These are phyloP conservation scores for Colletotrichum sp. DNA, from an alignment of 2,329 filamentous ascomycete genomes.

Conservation along the genomic window DNA sequence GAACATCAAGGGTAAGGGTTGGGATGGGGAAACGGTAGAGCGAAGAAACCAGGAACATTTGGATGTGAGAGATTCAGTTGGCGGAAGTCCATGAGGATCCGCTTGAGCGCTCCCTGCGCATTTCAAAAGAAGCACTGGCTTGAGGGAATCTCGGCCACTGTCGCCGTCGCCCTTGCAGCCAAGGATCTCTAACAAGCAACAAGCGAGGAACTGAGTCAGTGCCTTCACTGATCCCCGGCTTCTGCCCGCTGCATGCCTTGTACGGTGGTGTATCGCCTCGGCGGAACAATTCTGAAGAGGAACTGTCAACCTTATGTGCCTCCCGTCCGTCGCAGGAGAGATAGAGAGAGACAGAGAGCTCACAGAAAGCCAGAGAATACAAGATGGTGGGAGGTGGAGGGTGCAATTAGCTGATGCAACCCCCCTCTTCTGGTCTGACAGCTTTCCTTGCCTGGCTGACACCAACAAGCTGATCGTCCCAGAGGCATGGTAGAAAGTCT, in stretches of 20 bases:
- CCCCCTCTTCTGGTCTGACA: not conserved
- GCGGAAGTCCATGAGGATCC: not conserved
- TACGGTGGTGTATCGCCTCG: not conserved
- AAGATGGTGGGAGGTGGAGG: not conserved
- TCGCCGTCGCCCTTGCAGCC: not conserved
- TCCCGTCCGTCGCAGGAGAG: not conserved
- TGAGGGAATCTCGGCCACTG: not conserved
- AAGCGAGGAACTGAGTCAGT: not conserved
- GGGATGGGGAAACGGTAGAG: not conserved
- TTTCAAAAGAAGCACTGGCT: not conserved
- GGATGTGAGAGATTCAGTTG: conserved; percentile 4
- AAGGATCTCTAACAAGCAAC: not conserved
- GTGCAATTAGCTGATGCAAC: conserved; percentile 2
- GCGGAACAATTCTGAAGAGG: not conserved
- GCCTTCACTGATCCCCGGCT: not conserved
- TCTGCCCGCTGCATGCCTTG: not conserved
- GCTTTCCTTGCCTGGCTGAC: not conserved
- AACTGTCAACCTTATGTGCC: not conserved
- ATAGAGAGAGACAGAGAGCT: not conserved
- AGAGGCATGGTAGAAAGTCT: conserved; percentile 10
- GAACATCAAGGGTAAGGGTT: not conserved
- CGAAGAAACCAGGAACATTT: not conserved
- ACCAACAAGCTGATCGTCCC: not conserved
- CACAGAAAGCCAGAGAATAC: not conserved
- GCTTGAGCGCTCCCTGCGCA: not conserved